These are phyloP conservation scores for Arthroderma uncinatum DNA, from an alignment of 2,329 filamentous ascomycete species.

Conservation along the genomic window DNA sequence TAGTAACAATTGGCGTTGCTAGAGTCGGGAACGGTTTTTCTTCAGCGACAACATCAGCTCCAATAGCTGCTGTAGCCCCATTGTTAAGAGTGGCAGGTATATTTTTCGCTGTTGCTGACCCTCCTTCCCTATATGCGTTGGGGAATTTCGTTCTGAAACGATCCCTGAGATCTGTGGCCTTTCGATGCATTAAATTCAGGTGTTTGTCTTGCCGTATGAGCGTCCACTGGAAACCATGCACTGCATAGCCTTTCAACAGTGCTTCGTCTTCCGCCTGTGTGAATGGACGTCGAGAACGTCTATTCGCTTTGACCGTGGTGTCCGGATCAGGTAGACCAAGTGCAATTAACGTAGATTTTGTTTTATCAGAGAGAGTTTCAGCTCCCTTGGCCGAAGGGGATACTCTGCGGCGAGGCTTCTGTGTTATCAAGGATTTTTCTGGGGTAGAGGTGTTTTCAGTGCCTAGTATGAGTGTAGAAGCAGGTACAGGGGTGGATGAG, in stretches of 20 bases:
- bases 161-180: slow-evolving; percentile 50
- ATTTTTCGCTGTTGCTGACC: slow-evolving; percentile 28
- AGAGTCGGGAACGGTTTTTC: background rate
- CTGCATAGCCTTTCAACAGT: slow-evolving; percentile 47
- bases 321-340: slow-evolving; percentile 43
- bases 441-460: background rate
- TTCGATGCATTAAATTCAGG: slow-evolving; percentile 42
- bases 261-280: slow-evolving; percentile 48
- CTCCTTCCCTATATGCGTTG: slow-evolving; percentile 41
- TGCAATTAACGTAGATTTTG: slow-evolving; percentile 25
- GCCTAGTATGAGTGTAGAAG: background rate
- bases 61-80: background rate
- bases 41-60: background rate
- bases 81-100: slow-evolving; percentile 10
- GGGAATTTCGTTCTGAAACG: slow-evolving; percentile 51
- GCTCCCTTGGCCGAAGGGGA: slow-evolving; percentile 15
- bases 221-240: slow-evolving; percentile 51
- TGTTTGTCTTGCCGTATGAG: slow-evolving; percentile 45
- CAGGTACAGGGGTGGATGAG: background rate
- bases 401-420: background rate
- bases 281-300: slow-evolving; percentile 46
- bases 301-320: slow-evolving; percentile 34
- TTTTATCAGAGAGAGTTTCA: slow-evolving; percentile 24
- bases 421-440: background rate
- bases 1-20: background rate